Base-by-base conservation (phyloP, 2,329 filamentous ascomycete genomes). In the Teratosphaeria nubilosa region DNA sequence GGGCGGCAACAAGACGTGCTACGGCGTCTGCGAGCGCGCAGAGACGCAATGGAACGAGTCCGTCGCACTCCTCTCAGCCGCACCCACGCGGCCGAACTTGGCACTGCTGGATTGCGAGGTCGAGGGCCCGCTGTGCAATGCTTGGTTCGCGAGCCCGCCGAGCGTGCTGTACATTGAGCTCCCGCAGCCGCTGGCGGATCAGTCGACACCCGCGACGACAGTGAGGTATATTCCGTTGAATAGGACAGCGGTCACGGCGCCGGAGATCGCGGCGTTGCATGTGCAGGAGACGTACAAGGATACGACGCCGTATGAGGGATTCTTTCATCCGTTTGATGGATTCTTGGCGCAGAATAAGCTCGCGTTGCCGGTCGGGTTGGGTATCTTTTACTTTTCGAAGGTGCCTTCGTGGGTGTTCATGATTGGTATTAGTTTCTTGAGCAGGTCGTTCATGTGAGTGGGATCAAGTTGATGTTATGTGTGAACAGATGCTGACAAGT, bases 1-100 rank as follows among this genome's bases (percentile, higher is more conserved):
- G 10, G 88, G 88, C 58, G 79, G 86, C 65, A 91, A 91, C 78
- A 86, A 85, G 76, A 90, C 88, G 32, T 92, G 88, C 76, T 86
- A 81, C 69, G 88, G 87, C 65, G 79, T 82, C 68, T 92, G 88
- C 74, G 78, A 69, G 50, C 78, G 76, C 60, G 74, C 86, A 56
- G 86, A 90, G 68, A 75, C 76, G 58, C 86, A 86, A 25, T 80
- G 76, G 75, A 79, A 79, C 66, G 76, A 78, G 70, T 61, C 74
- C 34, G 60, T 66, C 20, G 56, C 64, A 3, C 78, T 86, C 68
- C 83, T 91, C 67, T 80, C 86, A 34, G 74, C 77, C 7, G 75
- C 82, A 58, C 79, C 84, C 54, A 78, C 80, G 57, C 76, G 84
- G 55, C 88, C 88, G 53, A 82, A 88, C 70, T 80, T 89, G 65